A percentile compares a stretch with the other conserved stretches of the same genome.
These are phyloP conservation scores for Pestalotiopsis sp. DNA, from an alignment of 2,329 filamentous ascomycete genomes.

Conservation along the genomic window DNA sequence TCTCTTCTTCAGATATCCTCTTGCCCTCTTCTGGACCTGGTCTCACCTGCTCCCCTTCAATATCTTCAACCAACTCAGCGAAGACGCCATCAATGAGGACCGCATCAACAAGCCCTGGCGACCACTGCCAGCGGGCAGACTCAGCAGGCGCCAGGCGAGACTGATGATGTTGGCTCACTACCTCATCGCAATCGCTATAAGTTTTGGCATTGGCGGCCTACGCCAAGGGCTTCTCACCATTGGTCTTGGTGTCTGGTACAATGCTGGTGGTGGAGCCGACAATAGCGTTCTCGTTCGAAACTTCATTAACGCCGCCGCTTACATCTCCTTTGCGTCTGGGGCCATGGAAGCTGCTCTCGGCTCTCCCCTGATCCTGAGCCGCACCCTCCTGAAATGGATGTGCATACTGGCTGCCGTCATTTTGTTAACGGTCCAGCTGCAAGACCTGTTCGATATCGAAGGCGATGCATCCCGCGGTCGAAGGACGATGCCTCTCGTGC, in stretches of 20 bases:
- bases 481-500: not conserved
- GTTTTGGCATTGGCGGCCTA: not conserved
- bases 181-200: not conserved
- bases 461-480: not conserved
- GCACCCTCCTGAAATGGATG: not conserved
- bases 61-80: not conserved
- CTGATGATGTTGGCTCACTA: not conserved
- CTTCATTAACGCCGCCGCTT: not conserved
- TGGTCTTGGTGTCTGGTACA: not conserved
- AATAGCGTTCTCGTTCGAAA: not conserved
- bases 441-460: not conserved
- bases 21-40: not conserved
- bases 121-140: not conserved
- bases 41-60: not conserved
- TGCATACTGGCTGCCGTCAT: not conserved
- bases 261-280: not conserved
- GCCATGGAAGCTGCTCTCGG: not conserved
- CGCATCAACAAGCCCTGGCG: constrained; percentile 3
- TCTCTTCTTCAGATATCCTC: not conserved
- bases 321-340: not conserved
- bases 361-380: not conserved
- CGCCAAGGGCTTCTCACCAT: not conserved
- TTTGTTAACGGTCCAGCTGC: not conserved
- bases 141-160: not conserved
- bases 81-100: not conserved